A percentile compares a stretch with the other conserved stretches of the same genome.
phyloP scores from a whole-genome alignment of 768 basidiomycete species.

The Rickenella mellea region DNA sequence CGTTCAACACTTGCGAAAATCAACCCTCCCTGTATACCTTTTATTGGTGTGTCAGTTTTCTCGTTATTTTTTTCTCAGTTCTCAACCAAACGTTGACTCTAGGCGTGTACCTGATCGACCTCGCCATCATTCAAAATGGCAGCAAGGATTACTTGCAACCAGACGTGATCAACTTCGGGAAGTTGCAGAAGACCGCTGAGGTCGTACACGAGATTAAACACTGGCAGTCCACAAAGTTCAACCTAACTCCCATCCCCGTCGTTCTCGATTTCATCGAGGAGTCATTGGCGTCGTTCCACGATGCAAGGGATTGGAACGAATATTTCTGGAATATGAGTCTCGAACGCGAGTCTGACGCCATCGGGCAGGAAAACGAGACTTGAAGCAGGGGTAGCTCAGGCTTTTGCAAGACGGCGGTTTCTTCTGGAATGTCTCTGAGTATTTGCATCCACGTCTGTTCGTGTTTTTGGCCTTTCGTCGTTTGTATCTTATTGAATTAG shows the following conservation, averaged over 20 bases:
- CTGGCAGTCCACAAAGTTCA: constrained; percentile 89
- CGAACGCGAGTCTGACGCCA: constrained; percentile 84
- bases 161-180: constrained; percentile 87
- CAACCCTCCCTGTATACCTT: constrained; percentile 91
- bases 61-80: background rate
- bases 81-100: constrained; percentile 1
- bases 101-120: constrained; percentile 93
- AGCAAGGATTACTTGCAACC: constrained; percentile 77
- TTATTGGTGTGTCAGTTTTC: constrained; percentile 62
- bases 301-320: constrained; percentile 61
- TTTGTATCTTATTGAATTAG: too few relatives aligned
- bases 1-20: constrained; percentile 73
- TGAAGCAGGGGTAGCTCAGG: constrained; percentile 92
- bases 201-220: constrained; percentile 95
- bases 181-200: constrained; percentile 91
- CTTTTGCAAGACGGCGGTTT: constrained; percentile 84
- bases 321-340: constrained; percentile 81
- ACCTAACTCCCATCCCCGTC: constrained; percentile 56
- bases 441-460: too few relatives aligned
- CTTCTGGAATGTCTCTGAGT: constrained; percentile 43
- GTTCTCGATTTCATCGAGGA: constrained; percentile 75
- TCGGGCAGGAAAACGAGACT: constrained; percentile 90
- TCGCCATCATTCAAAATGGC: constrained; percentile 98
- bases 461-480: background rate
- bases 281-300: constrained; percentile 60